A percentile compares a stretch with the other conserved stretches of the same genome.
Evolutionary conservation across 768 basidiomycete species (phyloP).

Genomic region (Serendipita indica): DNA sequence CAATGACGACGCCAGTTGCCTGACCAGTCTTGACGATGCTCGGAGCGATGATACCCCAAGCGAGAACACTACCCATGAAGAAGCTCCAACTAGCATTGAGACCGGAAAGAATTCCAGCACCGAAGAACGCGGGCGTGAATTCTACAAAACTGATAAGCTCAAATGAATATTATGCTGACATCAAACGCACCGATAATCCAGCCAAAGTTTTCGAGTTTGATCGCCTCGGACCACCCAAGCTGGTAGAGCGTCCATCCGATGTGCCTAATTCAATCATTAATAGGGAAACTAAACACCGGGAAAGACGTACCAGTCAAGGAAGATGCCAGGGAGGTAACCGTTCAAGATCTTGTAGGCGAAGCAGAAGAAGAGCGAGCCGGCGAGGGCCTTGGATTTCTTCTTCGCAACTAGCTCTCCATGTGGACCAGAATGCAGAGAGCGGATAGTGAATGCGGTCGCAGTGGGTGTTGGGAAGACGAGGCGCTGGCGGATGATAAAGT

Average conservation of each 20-base stretch:
- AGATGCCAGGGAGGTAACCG: slow-evolving; percentile 45
- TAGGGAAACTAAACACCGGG: background rate
- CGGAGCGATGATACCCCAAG: slow-evolving; percentile 48
- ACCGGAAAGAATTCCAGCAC: slow-evolving; percentile 18
- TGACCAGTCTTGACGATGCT: slow-evolving; percentile 37
- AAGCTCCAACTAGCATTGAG: slow-evolving; percentile 16
- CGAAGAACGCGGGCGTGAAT: slow-evolving; percentile 19
- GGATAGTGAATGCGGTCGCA: slow-evolving; percentile 52
- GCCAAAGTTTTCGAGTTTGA: slow-evolving; percentile 42
- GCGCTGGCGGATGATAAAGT: slow-evolving; percentile 49
- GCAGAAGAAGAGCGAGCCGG: slow-evolving; percentile 31
- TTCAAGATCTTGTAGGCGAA: slow-evolving; percentile 41
- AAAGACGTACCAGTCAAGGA: slow-evolving; percentile 25
- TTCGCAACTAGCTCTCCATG: slow-evolving; percentile 36
- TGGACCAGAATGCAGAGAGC: slow-evolving; percentile 39
- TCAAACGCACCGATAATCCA: slow-evolving; percentile 27
- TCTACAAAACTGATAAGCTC: slow-evolving; percentile 1
- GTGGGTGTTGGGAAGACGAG: slow-evolving; percentile 50
- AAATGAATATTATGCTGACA: background rate
- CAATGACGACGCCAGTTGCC: slow-evolving; percentile 31
- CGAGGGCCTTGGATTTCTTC: slow-evolving; percentile 40
- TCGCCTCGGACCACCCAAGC: slow-evolving; percentile 45
- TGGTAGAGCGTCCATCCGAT: slow-evolving; percentile 45
- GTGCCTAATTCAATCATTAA: slow-evolving; percentile 40
- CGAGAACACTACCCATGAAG: slow-evolving; percentile 40